A percentile compares a stretch with the other conserved stretches of the same genome.
Evolutionary conservation across 441 rosid species (phyloP).

Genomic region (Gossypium schwendimanii): DNA sequence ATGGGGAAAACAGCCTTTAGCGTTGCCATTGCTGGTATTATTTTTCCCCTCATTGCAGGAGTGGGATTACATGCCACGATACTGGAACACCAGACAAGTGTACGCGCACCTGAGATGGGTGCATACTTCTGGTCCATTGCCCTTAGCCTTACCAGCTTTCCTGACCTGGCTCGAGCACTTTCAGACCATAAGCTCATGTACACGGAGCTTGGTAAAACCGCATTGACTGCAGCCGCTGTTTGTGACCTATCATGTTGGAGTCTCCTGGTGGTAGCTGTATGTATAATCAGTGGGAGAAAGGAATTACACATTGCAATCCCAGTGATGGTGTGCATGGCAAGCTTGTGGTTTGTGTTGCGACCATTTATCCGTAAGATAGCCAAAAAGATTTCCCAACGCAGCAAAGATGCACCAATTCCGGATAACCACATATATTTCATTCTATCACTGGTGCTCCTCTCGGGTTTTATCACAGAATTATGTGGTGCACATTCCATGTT

Average conservation of each 20-base stretch:
- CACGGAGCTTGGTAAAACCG: slow-evolving; percentile 24
- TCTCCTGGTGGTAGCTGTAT: slow-evolving; percentile 13
- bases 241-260: slow-evolving; percentile 24
- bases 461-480: slow-evolving; percentile 36
- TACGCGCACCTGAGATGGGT: slow-evolving; percentile 1
- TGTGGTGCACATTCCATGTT: slow-evolving; percentile 37
- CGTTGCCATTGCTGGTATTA: slow-evolving; percentile 27
- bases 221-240: slow-evolving; percentile 20
- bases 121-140: slow-evolving; percentile 25
- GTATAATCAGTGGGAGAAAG: slow-evolving; percentile 1
- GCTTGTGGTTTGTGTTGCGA: slow-evolving; percentile 30
- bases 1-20: slow-evolving; percentile 21
- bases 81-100: neutral
- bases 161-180: slow-evolving; percentile 25
- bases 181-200: slow-evolving; percentile 29
- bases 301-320: slow-evolving; percentile 10
- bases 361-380: slow-evolving; percentile 27
- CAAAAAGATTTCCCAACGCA: neutral
- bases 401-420: neutral
- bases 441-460: slow-evolving; percentile 27
- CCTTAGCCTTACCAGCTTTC: slow-evolving; percentile 28
- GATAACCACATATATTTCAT: slow-evolving; percentile 24
- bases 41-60: slow-evolving; percentile 27
- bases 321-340: slow-evolving; percentile 8
- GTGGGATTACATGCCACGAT: slow-evolving; percentile 15